These are phyloP conservation scores for Acanthochlamys bracteata DNA, from an alignment of 106 monocot species.

Conservation along the genomic window DNA sequence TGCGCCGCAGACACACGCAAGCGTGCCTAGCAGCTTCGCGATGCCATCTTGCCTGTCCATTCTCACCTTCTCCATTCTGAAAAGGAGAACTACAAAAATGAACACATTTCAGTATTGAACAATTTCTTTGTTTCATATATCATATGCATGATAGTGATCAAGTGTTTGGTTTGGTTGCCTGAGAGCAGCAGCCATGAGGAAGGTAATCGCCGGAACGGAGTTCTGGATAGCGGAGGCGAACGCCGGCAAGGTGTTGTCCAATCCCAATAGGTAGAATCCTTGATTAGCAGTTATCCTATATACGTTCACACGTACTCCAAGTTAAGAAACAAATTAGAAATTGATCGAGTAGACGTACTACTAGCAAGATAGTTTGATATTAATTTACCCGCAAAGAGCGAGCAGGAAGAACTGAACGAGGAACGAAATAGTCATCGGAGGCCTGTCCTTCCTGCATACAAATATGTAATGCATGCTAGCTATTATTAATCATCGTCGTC, in stretches of 20 bases:
- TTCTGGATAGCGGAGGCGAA: constrained; percentile 94
- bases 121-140: neutral
- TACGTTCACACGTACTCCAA: neutral
- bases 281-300: constrained; percentile 78
- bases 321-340: neutral
- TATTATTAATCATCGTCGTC: no score
- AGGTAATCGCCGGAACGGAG: constrained; percentile 84
- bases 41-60: constrained; percentile 70
- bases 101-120: no score
- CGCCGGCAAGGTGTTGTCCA: constrained; percentile 80
- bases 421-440: constrained; percentile 34
- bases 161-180: constrained; percentile 20
- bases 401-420: constrained; percentile 61
- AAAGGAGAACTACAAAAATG: neutral
- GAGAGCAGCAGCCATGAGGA: constrained; percentile 70
- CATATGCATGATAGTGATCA: no score
- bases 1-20: constrained; percentile 77
- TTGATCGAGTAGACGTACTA: neutral
- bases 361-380: no score
- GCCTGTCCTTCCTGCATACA: constrained; percentile 58
- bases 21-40: constrained; percentile 61
- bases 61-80: constrained; percentile 78
- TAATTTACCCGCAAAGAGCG: constrained; percentile 63
- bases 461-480: neutral
- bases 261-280: constrained; percentile 74